Conservation (phyloP, 23 red algal genomes). For the Cyanidioschyzon merolae region DNA sequence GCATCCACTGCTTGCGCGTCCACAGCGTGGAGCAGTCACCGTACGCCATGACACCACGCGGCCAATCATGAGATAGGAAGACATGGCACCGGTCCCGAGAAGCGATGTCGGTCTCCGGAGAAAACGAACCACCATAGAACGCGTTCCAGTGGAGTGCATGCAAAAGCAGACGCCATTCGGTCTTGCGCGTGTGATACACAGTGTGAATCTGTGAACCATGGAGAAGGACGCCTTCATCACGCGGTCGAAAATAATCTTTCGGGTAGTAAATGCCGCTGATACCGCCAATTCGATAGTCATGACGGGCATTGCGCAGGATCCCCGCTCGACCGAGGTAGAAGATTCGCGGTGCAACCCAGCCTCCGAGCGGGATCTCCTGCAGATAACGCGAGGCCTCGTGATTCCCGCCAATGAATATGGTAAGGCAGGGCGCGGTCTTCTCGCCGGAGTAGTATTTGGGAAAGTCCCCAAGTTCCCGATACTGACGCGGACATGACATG, state of each 20-base stretch:
- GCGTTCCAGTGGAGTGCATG: not conserved
- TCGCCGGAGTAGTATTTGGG: conserved; percentile 58
- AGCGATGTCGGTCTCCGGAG: not conserved
- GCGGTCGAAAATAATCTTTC: conserved; percentile 47
- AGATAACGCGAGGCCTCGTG: conserved; percentile 83
- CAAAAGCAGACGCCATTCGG: conserved; percentile 40
- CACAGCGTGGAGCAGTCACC: conserved; percentile 45
- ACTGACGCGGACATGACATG: conserved; percentile 56
- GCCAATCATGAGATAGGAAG: conserved; percentile 88
- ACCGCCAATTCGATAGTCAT: conserved; percentile 57
- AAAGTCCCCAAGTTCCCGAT: conserved; percentile 53
- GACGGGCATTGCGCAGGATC: conserved; percentile 29
- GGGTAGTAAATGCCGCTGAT: conserved; percentile 70
- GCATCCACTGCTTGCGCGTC: conserved; percentile 66
- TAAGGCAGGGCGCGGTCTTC: conserved; percentile 46
- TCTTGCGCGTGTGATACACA: conserved; percentile 74
- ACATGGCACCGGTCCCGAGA: conserved; percentile 39
- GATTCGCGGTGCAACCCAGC: conserved; percentile 87
- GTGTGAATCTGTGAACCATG: conserved; percentile 28
- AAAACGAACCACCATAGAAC: not conserved
- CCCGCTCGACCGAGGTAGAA: conserved; percentile 81
- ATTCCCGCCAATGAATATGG: conserved; percentile 87
- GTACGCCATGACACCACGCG: conserved; percentile 39
- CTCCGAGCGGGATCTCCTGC: conserved; percentile 69
- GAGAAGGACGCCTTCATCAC: conserved; percentile 50